Base-by-base conservation (phyloP, 73 alveolate species). In the Loxodes magnus region DNA sequence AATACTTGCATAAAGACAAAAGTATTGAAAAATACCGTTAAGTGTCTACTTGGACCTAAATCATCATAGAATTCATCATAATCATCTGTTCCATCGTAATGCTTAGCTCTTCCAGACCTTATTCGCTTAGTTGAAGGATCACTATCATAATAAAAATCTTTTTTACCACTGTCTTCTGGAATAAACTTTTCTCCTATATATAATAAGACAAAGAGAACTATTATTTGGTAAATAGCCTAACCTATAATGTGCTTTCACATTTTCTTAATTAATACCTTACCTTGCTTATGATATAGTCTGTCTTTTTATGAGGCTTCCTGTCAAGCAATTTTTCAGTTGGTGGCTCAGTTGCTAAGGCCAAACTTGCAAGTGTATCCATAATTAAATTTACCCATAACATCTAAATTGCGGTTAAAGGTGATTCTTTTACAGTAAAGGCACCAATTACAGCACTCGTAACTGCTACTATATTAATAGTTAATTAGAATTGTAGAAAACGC, bases 281-380 rank as follows among this genome's bases (percentile, higher is more conserved):
- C n/a, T n/a, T n/a, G n/a, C n/a, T 71, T 26, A 84, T 71, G 54
- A 88, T 84, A 49, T 71, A 84, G 28, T 84, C 94, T 22, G 73
- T 79, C 43, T 84, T 61, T 6, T 67, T 48, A 24, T 88, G 68
- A 34, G 96, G 96, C 29, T 75, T 86, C 42, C 96, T 77, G 14
- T 72, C 39, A 12, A 90, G 51, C 4, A 90, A 57, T 19, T 62
- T 84, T 24, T 51, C 79, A 17, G 84, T 83, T 10, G 96, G 98
- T 0, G 88, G 83, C 63, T 88, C 98, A 4, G 96, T 81, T 7
- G 95, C 93, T 29, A 86, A 67, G 15, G 96, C 98, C 26, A 89
- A 51, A 4, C 90, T 59, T 26, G 88, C 94, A 5, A 82, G 28
- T 4, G 94, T 77, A 62, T 83, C 92, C 93, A 87, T 59, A 44